phyloP scores from a whole-genome alignment of 1,284 basidiomycete species.

The Vanrija sp. region DNA sequence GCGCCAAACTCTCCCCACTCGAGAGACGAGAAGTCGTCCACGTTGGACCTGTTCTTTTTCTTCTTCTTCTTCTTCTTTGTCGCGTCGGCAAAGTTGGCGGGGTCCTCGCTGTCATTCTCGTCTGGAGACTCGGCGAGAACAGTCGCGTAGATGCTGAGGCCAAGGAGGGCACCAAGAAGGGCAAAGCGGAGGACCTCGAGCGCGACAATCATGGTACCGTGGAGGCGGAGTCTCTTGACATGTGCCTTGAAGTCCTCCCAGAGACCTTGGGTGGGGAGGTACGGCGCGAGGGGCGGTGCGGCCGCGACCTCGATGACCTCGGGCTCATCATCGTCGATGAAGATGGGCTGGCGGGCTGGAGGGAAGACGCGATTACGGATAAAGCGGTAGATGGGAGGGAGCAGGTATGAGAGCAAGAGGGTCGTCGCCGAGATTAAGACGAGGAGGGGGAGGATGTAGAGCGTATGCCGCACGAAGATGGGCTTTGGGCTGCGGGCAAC shows the following conservation, averaged over 20 bases:
- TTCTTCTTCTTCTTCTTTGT: conserved; percentile 38
- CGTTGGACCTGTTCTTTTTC: conserved; percentile 32
- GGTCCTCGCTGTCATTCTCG: conserved; percentile 7
- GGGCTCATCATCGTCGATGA: conserved; percentile 23
- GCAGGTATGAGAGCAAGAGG: conserved; percentile 28
- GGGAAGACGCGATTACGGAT: conserved; percentile 1
- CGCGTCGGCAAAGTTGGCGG: conserved; percentile 1
- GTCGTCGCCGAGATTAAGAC: conserved; percentile 30
- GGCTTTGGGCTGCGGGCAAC: conserved; percentile 28
- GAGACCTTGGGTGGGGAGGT: conserved; percentile 43
- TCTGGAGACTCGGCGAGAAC: conserved; percentile 39
- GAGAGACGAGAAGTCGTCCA: conserved; percentile 43
- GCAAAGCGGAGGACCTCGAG: conserved; percentile 40
- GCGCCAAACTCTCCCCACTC: conserved; percentile 48
- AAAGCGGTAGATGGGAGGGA: conserved; percentile 15
- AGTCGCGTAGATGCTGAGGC: conserved; percentile 43
- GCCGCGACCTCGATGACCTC: conserved; percentile 16
- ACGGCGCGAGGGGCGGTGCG: conserved; percentile 17
- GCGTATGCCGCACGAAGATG: conserved; percentile 33
- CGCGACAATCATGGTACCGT: conserved; percentile 39
- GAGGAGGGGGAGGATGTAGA: conserved; percentile 43
- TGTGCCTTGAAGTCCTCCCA: conserved; percentile 41
- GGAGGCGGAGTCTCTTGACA: conserved; percentile 32
- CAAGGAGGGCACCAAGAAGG: conserved; percentile 38
- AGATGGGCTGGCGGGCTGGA: conserved; percentile 23